Evolutionary conservation across 2,329 filamentous ascomycete genomes (phyloP), one percentile per base, ranked within the genome.

Genomic region (Davidsoniella virescens): DNA sequence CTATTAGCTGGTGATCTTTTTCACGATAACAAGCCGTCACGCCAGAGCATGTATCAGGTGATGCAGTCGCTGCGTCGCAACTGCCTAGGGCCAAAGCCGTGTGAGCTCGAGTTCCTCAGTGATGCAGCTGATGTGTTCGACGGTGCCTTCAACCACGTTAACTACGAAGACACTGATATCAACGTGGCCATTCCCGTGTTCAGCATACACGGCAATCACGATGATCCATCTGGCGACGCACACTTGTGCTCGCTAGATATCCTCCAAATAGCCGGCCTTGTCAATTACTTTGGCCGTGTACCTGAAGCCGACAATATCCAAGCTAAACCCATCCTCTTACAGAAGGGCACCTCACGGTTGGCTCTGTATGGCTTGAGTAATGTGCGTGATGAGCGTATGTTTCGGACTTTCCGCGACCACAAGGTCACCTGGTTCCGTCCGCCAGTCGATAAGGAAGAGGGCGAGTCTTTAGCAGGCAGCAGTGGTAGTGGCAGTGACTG

Each of bases 101-200:
- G 90, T 62, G 86, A 94, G 63, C 72, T 98, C 54, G 86, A 98
- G 64, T 87, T 96, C 65, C 72, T 98, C 42, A 94, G 87, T 61
- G 92, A 98, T 64, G 87, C 86, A 6, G 87, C 81, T 57, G 84
- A 94, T 59, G 85, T 90, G 55, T 95, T 98, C 59, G 82, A 87
- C 54, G 84, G 84, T 5, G 81, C 87, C 0, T 94, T 95, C 61
- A 82, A 87, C 46, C 84, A 95, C 63, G 90, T 94, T 65, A 98
- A 98, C 65, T 98, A 98, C 65, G 87, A 96, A 64, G 92, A 98
- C 59, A 79, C 86, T 20, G 87, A 98, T 59, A 95, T 98, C 64
- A 98, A 98, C 59, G 79, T 98, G 54, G 86, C 88, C 1, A 95
- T 96, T 51, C 92, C 92, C 0, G 87, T 98, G 25, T 98, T 98